Evolutionary conservation across 1,284 basidiomycete genomes (phyloP).

Genomic region (Apiotrichum gracile): DNA sequence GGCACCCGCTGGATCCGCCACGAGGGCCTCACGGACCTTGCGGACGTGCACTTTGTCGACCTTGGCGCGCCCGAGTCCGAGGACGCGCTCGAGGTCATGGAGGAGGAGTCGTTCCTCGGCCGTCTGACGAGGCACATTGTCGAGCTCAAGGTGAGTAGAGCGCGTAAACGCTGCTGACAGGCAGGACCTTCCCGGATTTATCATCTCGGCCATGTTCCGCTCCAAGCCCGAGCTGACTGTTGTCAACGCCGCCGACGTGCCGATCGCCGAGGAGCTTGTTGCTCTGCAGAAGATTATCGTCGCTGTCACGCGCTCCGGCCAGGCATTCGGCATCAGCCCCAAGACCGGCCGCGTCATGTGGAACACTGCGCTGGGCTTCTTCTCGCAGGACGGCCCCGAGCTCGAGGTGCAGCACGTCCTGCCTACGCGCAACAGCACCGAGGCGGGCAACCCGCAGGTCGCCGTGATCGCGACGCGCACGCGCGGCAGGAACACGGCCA

Average conservation of each 20-base stretch:
- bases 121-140: constrained; percentile 58
- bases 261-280: constrained; percentile 60
- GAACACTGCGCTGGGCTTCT: constrained; percentile 55
- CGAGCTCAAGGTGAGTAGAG: constrained; percentile 56
- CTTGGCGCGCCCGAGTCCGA: constrained; percentile 62
- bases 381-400: constrained; percentile 25
- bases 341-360: constrained; percentile 69
- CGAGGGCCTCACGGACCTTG: constrained; percentile 67
- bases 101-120: constrained; percentile 56
- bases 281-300: constrained; percentile 78
- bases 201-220: constrained; percentile 32
- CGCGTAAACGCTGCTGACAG: neutral
- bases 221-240: neutral
- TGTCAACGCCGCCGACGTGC: neutral
- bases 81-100: constrained; percentile 47
- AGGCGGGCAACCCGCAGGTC: constrained; percentile 35
- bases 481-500: constrained; percentile 8
- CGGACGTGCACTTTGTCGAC: constrained; percentile 65
- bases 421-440: constrained; percentile 32
- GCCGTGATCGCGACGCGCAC: constrained; percentile 32
- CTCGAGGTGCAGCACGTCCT: constrained; percentile 32
- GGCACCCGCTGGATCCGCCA: constrained; percentile 66
- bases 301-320: constrained; percentile 64
- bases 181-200: constrained; percentile 68
- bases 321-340: constrained; percentile 76